A percentile compares a stretch with the other conserved stretches of the same genome.
These are phyloP conservation scores for Metarhizium anisopliae DNA, from an alignment of 2,329 filamentous ascomycete species.

Conservation along the genomic window DNA sequence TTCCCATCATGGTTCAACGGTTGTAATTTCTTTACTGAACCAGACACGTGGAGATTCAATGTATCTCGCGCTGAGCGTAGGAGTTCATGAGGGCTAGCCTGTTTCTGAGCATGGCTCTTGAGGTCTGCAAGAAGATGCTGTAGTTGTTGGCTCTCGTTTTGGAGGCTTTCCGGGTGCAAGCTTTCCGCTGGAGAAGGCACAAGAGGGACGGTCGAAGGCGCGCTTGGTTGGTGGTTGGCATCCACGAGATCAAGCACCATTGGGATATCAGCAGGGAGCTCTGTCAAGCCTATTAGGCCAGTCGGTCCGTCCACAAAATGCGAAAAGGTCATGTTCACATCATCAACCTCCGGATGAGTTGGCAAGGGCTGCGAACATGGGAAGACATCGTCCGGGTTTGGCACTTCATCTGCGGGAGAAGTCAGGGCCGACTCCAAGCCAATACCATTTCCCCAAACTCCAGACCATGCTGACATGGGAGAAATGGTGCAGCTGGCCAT, in stretches of 20 bases:
- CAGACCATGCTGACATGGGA: constrained; percentile 34
- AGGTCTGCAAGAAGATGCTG: constrained; percentile 10
- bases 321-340: not conserved
- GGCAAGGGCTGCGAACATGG: constrained; percentile 4
- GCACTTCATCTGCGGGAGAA: constrained; percentile 34
- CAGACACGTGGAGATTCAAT: constrained; percentile 35
- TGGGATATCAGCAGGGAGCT: constrained; percentile 35
- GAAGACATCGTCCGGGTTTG: constrained; percentile 23
- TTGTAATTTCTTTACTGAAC: constrained; percentile 28
- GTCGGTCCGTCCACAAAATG: not conserved
- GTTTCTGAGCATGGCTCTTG: constrained; percentile 16
- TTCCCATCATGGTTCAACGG: constrained; percentile 28
- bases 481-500: constrained; percentile 34
- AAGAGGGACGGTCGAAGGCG: not conserved
- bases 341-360: constrained; percentile 15
- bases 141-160: constrained; percentile 7
- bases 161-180: not conserved
- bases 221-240: not conserved
- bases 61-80: constrained; percentile 35
- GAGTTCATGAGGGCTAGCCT: constrained; percentile 21
- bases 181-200: not conserved
- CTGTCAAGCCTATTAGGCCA: constrained; percentile 24
- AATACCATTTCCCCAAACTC: constrained; percentile 29
- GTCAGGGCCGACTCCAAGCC: constrained; percentile 34
- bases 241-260: constrained; percentile 7